These are phyloP conservation scores for Raphanus raphanistrum DNA, from an alignment of 345 rosid species.

Conservation along the genomic window DNA sequence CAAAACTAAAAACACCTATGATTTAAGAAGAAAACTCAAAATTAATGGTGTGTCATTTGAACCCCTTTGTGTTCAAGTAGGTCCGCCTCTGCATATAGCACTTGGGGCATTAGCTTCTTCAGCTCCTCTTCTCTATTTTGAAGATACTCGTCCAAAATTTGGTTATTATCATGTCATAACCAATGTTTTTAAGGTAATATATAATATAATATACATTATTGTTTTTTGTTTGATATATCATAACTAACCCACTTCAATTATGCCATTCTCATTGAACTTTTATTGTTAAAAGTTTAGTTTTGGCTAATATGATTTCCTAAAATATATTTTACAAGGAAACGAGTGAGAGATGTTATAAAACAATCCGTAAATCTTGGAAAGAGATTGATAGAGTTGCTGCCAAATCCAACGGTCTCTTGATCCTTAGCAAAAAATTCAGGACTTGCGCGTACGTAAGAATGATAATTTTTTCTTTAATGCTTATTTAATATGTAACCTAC, in stretches of 20 bases:
- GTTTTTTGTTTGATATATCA: background rate
- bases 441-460: conserved; percentile 48
- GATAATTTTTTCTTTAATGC: background rate
- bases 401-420: conserved; percentile 45
- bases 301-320: background rate
- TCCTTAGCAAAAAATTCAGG: conserved; percentile 58
- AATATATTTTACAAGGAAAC: conserved; percentile 46
- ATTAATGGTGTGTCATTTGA: too few species aligned
- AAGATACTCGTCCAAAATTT: conserved; percentile 43
- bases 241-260: background rate
- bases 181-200: conserved; percentile 51
- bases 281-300: background rate
- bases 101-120: conserved; percentile 70
- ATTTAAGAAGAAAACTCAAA: too few species aligned
- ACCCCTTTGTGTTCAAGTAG: too few species aligned
- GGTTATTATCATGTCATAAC: conserved; percentile 54
- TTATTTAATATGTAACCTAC: conserved; percentile 1
- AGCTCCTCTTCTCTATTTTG: conserved; percentile 66
- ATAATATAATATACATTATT: background rate
- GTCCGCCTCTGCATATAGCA: too few species aligned
- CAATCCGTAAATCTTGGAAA: conserved; percentile 54
- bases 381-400: conserved; percentile 59
- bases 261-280: background rate
- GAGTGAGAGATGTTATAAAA: conserved; percentile 57
- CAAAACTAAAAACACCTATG: too few species aligned